Evolutionary conservation across 2,329 filamentous ascomycete species (phyloP).

Genomic region (Colletotrichum sp.): DNA sequence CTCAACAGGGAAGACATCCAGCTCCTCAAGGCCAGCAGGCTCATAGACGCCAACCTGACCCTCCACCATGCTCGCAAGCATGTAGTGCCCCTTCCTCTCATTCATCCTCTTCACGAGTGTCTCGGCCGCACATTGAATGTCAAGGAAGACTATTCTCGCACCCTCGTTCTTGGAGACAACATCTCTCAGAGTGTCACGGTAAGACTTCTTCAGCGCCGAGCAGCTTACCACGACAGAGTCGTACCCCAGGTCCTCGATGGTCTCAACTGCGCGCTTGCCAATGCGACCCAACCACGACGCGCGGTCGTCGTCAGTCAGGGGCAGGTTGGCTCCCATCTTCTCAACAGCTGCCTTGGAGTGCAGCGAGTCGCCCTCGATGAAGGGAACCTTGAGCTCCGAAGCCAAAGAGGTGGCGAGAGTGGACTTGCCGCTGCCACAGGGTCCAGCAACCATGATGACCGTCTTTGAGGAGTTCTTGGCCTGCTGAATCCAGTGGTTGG

Average conservation of each 20-base stretch:
- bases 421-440: conserved; percentile 46
- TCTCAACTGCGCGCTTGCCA: conserved; percentile 25
- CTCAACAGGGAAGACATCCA: conserved; percentile 38
- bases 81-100: conserved; percentile 37
- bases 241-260: conserved; percentile 30
- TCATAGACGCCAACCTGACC: conserved; percentile 38
- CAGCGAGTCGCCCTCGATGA: conserved; percentile 45
- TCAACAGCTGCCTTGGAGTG: conserved; percentile 36
- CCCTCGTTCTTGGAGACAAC: conserved; percentile 12
- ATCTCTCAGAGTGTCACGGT: conserved; percentile 36
- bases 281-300: conserved; percentile 34
- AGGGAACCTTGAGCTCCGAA: conserved; percentile 31
- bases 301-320: conserved; percentile 38
- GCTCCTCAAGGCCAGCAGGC: conserved; percentile 29
- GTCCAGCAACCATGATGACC: conserved; percentile 40
- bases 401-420: conserved; percentile 39
- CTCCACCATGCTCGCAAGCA: conserved; percentile 39
- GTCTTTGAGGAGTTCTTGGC: conserved; percentile 21
- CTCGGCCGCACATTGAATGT: conserved; percentile 37
- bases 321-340: conserved; percentile 32
- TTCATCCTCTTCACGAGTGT: conserved; percentile 31
- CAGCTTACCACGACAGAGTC: conserved; percentile 39
- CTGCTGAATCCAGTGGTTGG: conserved; percentile 43
- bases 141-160: conserved; percentile 34
- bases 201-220: conserved; percentile 39